Base-by-base conservation (phyloP, 164 flowering plant species). In the Dillenia suffruticosa region DNA sequence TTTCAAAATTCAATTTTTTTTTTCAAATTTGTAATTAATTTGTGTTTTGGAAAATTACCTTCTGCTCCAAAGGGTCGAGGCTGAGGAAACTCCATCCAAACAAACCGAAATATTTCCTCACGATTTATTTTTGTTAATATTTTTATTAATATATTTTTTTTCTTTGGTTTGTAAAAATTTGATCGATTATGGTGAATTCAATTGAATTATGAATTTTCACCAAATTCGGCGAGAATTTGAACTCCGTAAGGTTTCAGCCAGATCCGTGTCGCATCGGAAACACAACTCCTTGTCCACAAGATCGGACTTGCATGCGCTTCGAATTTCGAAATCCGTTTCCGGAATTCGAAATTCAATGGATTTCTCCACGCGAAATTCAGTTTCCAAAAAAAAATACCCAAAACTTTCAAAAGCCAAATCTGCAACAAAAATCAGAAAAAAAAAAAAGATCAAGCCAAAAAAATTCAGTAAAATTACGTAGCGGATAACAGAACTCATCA, bases 1-100 rank as follows among this genome's bases (percentile, higher is more conserved):
- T 12, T 19, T 19, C 51, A 47, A 43, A 60, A 54, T 57, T 45
- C 53, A 43, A 26, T 51, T 45, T 12, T 15, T 45, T n/a, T 32
- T 4, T n/a, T 13, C 8, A 19, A 12, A 12, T 49, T 12, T 9
- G 12, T n/a, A 49, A 50, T 7, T 24, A 19, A 32, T 63, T 32
- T 32, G 40, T 32, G 7, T 5, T 32, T 32, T 32, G 40, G 40
- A 32, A 32, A 32, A 32, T 32, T 81, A 87, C 93, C 88, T 81
- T 84, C 77, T 46, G 84, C 57, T 64, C 82, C 84, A 56, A 71
- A 80, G 1, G 90, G 83, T 51, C 88, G 86, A 56, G 88, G 68
- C 65, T 82, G 94, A 72, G 90, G 89, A 68, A 86, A 79, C 84
- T 90, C 94, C 97, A 87, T 87, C 49, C n/a, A n/a, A 5, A n/a